A percentile compares a stretch with the other conserved stretches of the same genome.
Conservation (phyloP, 1,139 yeast species). For the Suhomyces ambrosiae region DNA sequence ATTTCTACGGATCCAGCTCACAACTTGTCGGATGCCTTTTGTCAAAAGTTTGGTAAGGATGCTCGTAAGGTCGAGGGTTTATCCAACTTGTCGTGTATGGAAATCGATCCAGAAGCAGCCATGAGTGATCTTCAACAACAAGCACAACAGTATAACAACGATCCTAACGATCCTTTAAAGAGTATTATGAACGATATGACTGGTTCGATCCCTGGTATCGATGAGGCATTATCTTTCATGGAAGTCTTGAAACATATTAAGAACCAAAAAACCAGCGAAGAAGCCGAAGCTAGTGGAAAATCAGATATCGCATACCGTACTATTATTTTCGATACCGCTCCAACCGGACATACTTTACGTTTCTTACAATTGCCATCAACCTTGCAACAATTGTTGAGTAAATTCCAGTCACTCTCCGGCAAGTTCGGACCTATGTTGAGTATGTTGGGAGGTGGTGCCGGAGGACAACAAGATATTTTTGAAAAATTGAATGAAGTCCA, state of each 20-base stretch:
- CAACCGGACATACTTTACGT: constrained; percentile 96
- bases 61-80: constrained; percentile 92
- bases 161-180: constrained; percentile 62
- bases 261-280: constrained; percentile 53
- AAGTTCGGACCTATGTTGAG: constrained; percentile 90
- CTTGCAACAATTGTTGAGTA: constrained; percentile 79
- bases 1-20: constrained; percentile 99
- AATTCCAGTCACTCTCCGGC: constrained; percentile 83
- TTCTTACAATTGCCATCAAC: constrained; percentile 93
- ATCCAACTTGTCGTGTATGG: constrained; percentile 91
- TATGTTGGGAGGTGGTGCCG: constrained; percentile 65
- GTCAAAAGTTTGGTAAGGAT: constrained; percentile 96
- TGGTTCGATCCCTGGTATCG: constrained; percentile 95
- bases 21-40: constrained; percentile 94
- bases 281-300: constrained; percentile 30
- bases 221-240: constrained; percentile 96
- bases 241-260: constrained; percentile 96
- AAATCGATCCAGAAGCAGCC: constrained; percentile 94
- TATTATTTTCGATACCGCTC: constrained; percentile 96
- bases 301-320: constrained; percentile 66
- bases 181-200: constrained; percentile 89
- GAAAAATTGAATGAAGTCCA: constrained; percentile 82
- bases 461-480: constrained; percentile 75
- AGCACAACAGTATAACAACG: constrained; percentile 56
- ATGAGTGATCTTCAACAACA: constrained; percentile 83